Evolutionary conservation across 768 basidiomycete genomes (phyloP).

Genomic region (Leccinum arenicola): DNA sequence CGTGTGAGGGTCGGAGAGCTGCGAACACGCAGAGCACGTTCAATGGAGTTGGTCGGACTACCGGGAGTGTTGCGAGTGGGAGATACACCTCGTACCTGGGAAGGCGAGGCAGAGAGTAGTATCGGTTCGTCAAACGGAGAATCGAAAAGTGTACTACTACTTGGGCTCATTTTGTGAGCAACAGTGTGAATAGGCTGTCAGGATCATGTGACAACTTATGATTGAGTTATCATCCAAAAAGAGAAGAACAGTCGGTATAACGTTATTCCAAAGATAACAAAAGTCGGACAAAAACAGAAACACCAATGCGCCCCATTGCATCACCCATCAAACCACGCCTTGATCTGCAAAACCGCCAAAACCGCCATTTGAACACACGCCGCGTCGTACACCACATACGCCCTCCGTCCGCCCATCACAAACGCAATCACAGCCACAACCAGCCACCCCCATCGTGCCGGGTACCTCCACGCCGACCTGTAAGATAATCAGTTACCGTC

Average conservation of each 20-base stretch:
- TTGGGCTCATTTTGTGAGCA: not conserved
- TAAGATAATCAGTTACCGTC: not conserved
- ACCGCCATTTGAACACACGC: slow-evolving; percentile 39
- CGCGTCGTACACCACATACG: slow-evolving; percentile 65
- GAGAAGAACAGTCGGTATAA: not conserved
- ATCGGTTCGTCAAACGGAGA: slow-evolving; percentile 36
- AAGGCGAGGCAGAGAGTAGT: slow-evolving; percentile 39
- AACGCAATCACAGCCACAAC: slow-evolving; percentile 53
- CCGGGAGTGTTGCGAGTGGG: slow-evolving; percentile 32
- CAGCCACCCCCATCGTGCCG: slow-evolving; percentile 53
- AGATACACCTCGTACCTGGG: slow-evolving; percentile 40
- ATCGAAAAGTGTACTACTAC: slow-evolving; percentile 30
- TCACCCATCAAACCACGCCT: slow-evolving; percentile 7
- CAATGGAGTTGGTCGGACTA: slow-evolving; percentile 41
- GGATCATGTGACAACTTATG: not conserved
- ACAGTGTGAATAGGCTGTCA: not conserved
- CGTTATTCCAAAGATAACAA: too few species aligned
- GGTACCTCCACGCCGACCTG: slow-evolving; percentile 10
- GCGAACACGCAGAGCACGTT: slow-evolving; percentile 42
- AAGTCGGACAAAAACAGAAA: too few species aligned
- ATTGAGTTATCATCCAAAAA: not conserved
- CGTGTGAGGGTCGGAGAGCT: slow-evolving; percentile 62
- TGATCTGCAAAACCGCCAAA: slow-evolving; percentile 7
- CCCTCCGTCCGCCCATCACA: slow-evolving; percentile 61
- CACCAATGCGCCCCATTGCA: not conserved